These are phyloP conservation scores for Rhododendron simsii DNA, from an alignment of 148 eudicot species.

Conservation along the genomic window DNA sequence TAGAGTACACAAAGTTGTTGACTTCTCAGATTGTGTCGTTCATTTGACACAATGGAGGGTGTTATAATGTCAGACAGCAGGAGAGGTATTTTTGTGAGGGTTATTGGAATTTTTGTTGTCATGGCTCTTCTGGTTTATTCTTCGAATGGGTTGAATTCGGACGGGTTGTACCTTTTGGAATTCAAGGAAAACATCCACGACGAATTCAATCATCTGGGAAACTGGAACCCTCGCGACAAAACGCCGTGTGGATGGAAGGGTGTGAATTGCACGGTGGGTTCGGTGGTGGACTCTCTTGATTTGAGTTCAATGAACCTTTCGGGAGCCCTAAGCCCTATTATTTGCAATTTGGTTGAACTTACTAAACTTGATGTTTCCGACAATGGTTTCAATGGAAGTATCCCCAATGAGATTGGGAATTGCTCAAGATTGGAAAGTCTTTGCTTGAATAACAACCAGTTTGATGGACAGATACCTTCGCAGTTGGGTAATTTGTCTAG, in stretches of 20 bases:
- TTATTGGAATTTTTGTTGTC: constrained; percentile 27
- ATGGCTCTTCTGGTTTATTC: constrained; percentile 26
- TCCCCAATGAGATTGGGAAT: constrained; percentile 68
- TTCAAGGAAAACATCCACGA: constrained; percentile 56
- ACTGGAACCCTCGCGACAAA: constrained; percentile 55
- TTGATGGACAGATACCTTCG: constrained; percentile 65
- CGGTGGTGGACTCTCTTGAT: constrained; percentile 53
- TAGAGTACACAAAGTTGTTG: neutral
- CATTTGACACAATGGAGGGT: constrained; percentile 13
- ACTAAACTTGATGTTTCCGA: constrained; percentile 44
- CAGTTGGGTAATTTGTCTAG: constrained; percentile 56
- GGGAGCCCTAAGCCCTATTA: constrained; percentile 59
- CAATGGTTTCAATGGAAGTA: constrained; percentile 49
- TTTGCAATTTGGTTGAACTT: constrained; percentile 57
- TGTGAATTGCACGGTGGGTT: constrained; percentile 53
- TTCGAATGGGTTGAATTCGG: constrained; percentile 63
- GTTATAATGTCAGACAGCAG: constrained; percentile 37
- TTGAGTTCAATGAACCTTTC: constrained; percentile 60
- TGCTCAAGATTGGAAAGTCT: constrained; percentile 49
- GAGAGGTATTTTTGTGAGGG: constrained; percentile 29
- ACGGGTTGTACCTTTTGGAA: constrained; percentile 68
- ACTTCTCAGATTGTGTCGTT: constrained; percentile 9
- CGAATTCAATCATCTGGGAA: constrained; percentile 34
- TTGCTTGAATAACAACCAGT: constrained; percentile 54
- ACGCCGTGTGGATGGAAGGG: constrained; percentile 90